phyloP scores from a whole-genome alignment of 1,139 yeast genomes.

The Protomyces gravidus region DNA sequence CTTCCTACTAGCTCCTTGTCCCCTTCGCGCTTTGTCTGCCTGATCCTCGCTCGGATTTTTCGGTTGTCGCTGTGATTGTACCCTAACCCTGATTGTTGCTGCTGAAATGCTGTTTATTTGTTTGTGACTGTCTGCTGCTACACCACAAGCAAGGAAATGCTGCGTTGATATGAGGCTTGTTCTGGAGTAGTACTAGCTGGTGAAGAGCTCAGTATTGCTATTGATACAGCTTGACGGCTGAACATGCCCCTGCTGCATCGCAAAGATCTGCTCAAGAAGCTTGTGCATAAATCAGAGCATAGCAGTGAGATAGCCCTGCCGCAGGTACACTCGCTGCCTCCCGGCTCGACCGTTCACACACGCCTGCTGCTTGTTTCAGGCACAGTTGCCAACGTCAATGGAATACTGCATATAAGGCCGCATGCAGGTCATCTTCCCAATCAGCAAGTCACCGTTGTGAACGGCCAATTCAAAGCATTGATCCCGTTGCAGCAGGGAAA shows the following conservation, averaged over 20 bases:
- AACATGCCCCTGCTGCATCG: too few relatives aligned
- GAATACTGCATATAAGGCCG: slow-evolving; percentile 44
- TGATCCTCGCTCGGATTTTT: too few relatives aligned
- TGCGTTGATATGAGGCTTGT: too few relatives aligned
- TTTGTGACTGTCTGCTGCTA: neutral
- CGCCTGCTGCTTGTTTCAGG: slow-evolving; percentile 41
- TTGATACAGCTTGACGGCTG: too few relatives aligned
- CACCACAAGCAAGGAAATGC: neutral
- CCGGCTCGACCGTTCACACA: slow-evolving; percentile 37
- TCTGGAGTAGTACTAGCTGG: too few relatives aligned
- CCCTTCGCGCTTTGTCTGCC: too few relatives aligned
- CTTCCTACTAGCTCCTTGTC: neutral
- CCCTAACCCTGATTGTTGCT: neutral
- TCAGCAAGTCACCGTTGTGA: slow-evolving; percentile 65
- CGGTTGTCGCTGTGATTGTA: neutral
- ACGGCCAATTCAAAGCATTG: slow-evolving; percentile 68
- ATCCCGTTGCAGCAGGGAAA: slow-evolving; percentile 66
- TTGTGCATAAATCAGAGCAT: too few relatives aligned
- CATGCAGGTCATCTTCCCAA: slow-evolving; percentile 60
- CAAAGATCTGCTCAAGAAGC: too few relatives aligned
- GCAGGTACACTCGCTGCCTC: neutral
- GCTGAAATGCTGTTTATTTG: too few relatives aligned
- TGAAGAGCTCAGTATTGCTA: too few relatives aligned
- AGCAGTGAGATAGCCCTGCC: too few relatives aligned
- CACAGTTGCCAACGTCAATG: slow-evolving; percentile 36